phyloP scores from a whole-genome alignment of 140 eudicot species.

The Anethum foeniculum region DNA sequence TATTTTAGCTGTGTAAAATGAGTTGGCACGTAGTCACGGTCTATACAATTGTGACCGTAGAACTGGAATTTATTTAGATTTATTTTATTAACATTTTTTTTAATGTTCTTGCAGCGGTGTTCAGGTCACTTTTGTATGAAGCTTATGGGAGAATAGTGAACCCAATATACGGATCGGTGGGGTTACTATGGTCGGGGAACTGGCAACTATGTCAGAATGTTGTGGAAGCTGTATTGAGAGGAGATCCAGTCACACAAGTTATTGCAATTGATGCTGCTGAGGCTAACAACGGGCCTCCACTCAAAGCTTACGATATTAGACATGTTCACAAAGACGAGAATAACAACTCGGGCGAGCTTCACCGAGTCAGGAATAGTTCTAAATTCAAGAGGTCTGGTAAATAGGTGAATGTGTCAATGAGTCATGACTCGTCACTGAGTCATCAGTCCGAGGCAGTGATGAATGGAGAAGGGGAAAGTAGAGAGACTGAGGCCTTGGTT shows the following conservation, averaged over 20 bases:
- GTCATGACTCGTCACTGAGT: slow-evolving; percentile 62
- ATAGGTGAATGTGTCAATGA: slow-evolving; percentile 18
- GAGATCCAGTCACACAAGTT: slow-evolving; percentile 56
- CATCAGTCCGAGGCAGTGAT: slow-evolving; percentile 56
- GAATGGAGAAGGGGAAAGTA: slow-evolving; percentile 34
- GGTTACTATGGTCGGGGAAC: slow-evolving; percentile 76
- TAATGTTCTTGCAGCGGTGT: slow-evolving; percentile 46
- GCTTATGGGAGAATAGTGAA: slow-evolving; percentile 91
- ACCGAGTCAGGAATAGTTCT: slow-evolving; percentile 51
- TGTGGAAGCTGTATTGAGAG: slow-evolving; percentile 69
- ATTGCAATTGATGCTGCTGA: slow-evolving; percentile 45
- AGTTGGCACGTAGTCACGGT: background rate
- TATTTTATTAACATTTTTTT: background rate
- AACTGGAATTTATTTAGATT: background rate
- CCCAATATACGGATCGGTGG: slow-evolving; percentile 93
- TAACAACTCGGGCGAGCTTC: slow-evolving; percentile 40
- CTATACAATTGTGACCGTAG: background rate
- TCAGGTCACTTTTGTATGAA: slow-evolving; percentile 74
- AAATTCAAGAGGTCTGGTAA: slow-evolving; percentile 54
- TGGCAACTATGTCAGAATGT: slow-evolving; percentile 88
- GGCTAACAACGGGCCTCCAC: slow-evolving; percentile 53
- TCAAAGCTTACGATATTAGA: slow-evolving; percentile 64
- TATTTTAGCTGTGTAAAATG: background rate
- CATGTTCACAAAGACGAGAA: slow-evolving; percentile 50
- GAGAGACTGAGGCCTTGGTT: slow-evolving; percentile 39